Evolutionary conservation across 352 stramenopile species (phyloP), one percentile per base, ranked within the genome.

Genomic region (Thalassiosira allenii): DNA sequence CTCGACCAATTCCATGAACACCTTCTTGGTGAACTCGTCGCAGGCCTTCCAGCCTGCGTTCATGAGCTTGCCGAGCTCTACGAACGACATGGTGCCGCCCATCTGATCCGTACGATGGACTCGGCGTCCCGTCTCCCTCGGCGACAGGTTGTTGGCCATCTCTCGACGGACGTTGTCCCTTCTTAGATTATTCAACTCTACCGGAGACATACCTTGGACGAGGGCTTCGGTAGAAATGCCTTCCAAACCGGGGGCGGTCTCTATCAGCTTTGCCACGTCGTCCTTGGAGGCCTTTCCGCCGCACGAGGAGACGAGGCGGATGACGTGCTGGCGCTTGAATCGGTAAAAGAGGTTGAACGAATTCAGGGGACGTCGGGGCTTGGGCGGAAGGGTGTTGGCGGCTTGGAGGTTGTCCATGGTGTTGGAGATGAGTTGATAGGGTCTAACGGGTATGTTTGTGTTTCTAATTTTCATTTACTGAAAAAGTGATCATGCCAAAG

Each of bases 1-100:
- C 30, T 71, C 69, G 23, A 57, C 49, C 25, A 78, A 49, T 29
- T 78, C 58, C 34, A 64, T 12, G 33, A 78, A 78, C n/a, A 78
- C 37, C 11, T 33, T 32, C 32, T 64, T 63, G 6, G 20, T 62
- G 23, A 32, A 63, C 17, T 51, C 3, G 43, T 78, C 69, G 29
- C 52, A 22, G 6, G 22, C 27, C 61, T 65, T 78, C 69, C 69
- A 78, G 33, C 49, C 30, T 29, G 47, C 40, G 8, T 17, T 59
- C 69, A 78, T 71, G 8, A 78, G 12, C 34, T 44, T 78, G 32
- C 61, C 63, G 49, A 71, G 61, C 23, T 70, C 69, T 5, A 53
- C 20, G 30, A 78, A 78, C 8, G 37, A 47, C 8, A 47, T 9
- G 37, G 37, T 9, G 8, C 37, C 37, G 37, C 37, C 17, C 8